phyloP scores from a whole-genome alignment of 2,329 filamentous ascomycete species.

The Fusarium gaditjirri region DNA sequence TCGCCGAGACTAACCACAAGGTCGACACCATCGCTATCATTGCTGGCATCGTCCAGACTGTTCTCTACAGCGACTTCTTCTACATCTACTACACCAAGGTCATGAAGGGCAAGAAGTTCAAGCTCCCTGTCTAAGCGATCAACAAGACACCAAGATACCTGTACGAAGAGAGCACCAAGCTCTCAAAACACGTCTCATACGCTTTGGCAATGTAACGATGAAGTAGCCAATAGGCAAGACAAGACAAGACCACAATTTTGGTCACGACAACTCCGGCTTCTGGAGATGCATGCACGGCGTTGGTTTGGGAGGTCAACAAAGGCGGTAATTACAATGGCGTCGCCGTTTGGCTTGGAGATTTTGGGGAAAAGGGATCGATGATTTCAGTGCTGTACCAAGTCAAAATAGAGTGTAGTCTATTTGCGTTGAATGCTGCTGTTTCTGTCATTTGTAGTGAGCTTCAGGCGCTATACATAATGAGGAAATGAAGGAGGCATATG shows the following conservation, averaged over 20 bases:
- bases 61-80: slow-evolving; percentile 99
- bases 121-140: slow-evolving; percentile 75
- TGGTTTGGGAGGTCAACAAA: slow-evolving; percentile 43
- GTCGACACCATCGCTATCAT: slow-evolving; percentile 87
- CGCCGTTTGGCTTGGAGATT: slow-evolving; percentile 42
- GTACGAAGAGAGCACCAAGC: slow-evolving; percentile 20
- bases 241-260: slow-evolving; percentile 25
- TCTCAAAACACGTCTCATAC: slow-evolving; percentile 13
- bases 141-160: slow-evolving; percentile 4
- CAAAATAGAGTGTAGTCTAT: slow-evolving; percentile 41
- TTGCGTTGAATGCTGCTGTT: slow-evolving; percentile 19
- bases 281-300: slow-evolving; percentile 49
- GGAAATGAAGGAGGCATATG: not conserved
- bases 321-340: slow-evolving; percentile 45
- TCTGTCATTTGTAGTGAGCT: not conserved
- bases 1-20: slow-evolving; percentile 76
- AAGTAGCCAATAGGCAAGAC: slow-evolving; percentile 32
- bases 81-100: slow-evolving; percentile 99
- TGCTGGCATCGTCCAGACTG: slow-evolving; percentile 90
- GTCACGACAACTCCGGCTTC: slow-evolving; percentile 38
- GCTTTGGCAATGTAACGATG: slow-evolving; percentile 26
- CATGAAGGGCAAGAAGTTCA: slow-evolving; percentile 88
- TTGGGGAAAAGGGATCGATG: slow-evolving; percentile 23
- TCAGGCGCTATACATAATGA: not conserved
- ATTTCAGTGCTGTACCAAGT: slow-evolving; percentile 35